Percentiles rank a stretch among this genome's conserved stretches.
phyloP scores from a whole-genome alignment of 2,329 filamentous ascomycete species.

The Geosmithia flava region DNA sequence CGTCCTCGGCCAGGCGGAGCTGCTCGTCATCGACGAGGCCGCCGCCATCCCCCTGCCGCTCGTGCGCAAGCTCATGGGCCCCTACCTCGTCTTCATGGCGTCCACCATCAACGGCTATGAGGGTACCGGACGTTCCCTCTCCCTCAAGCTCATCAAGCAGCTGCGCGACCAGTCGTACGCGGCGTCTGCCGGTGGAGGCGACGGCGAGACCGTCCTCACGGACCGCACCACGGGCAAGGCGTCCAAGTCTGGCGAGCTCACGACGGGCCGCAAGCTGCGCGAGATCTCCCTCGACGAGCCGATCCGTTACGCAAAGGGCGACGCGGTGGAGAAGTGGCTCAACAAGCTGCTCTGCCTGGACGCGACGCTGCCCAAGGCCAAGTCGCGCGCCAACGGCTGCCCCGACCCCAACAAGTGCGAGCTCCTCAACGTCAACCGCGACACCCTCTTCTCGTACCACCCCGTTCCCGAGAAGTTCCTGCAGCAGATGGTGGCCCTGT shows the following conservation, averaged over 20 bases:
- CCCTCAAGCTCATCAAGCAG: constrained; percentile 93
- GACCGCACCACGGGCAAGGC: constrained; percentile 70
- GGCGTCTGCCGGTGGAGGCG: constrained; percentile 38
- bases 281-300: constrained; percentile 91
- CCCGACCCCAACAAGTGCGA: constrained; percentile 88
- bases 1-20: constrained; percentile 84
- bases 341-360: constrained; percentile 91
- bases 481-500: constrained; percentile 95
- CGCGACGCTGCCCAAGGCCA: constrained; percentile 72
- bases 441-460: constrained; percentile 96
- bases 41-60: constrained; percentile 90
- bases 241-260: constrained; percentile 48
- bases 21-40: constrained; percentile 94
- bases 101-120: constrained; percentile 99
- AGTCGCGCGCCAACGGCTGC: constrained; percentile 60
- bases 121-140: constrained; percentile 87
- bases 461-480: constrained; percentile 94
- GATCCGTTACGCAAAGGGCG: constrained; percentile 85
- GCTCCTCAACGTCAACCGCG: constrained; percentile 85
- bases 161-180: constrained; percentile 78
- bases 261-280: constrained; percentile 65
- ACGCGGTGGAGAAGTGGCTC: constrained; percentile 90
- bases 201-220: constrained; percentile 49
- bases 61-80: constrained; percentile 88
- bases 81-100: constrained; percentile 97